Percentiles rank a stretch among this genome's conserved stretches.
Evolutionary conservation across 2,329 filamentous ascomycete genomes (phyloP).

Genomic region (Sphaerostilbella broomeana): DNA sequence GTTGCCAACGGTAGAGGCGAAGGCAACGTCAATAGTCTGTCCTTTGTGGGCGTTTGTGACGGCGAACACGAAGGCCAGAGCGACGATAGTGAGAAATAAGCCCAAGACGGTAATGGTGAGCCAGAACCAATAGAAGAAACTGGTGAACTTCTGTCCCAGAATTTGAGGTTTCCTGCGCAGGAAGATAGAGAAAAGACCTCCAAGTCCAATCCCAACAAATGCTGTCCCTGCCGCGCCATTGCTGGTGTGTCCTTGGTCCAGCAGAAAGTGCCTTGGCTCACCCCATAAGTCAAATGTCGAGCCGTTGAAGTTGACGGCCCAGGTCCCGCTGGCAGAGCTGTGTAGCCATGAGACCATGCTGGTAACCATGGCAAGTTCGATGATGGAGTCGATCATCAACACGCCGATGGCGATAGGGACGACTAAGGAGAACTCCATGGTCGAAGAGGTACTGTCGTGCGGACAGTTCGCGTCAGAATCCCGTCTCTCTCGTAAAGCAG

Average conservation of each 20-base stretch:
- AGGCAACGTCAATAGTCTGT: slow-evolving; percentile 16
- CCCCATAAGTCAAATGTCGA: slow-evolving; percentile 15
- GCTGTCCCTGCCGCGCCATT: slow-evolving; percentile 25
- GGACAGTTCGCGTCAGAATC: too few species aligned
- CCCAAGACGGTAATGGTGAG: slow-evolving; percentile 19
- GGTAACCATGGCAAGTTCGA: slow-evolving; percentile 24
- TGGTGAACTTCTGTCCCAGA: slow-evolving; percentile 12
- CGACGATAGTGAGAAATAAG: slow-evolving; percentile 17
- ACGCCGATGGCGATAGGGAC: slow-evolving; percentile 20
- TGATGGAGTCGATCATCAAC: slow-evolving; percentile 22
- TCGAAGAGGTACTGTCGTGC: too few species aligned
- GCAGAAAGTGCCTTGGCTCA: slow-evolving; percentile 20
- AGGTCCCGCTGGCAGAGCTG: slow-evolving; percentile 19
- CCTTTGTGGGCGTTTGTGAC: slow-evolving; percentile 22
- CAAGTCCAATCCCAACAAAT: slow-evolving; percentile 21
- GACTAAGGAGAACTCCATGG: slow-evolving; percentile 4
- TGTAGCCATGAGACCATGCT: slow-evolving; percentile 24
- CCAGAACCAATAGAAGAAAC: slow-evolving; percentile 18
- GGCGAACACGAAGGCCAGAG: slow-evolving; percentile 23
- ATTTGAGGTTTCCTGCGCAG: slow-evolving; percentile 15
- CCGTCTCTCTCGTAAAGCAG: too few species aligned
- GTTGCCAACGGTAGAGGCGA: slow-evolving; percentile 13
- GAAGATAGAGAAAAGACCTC: slow-evolving; percentile 20
- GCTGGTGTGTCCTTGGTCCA: slow-evolving; percentile 23
- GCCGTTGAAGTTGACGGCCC: slow-evolving; percentile 15